These are phyloP conservation scores for Marasmius tenuissimus DNA, from an alignment of 1,284 basidiomycete genomes.

Conservation along the genomic window DNA sequence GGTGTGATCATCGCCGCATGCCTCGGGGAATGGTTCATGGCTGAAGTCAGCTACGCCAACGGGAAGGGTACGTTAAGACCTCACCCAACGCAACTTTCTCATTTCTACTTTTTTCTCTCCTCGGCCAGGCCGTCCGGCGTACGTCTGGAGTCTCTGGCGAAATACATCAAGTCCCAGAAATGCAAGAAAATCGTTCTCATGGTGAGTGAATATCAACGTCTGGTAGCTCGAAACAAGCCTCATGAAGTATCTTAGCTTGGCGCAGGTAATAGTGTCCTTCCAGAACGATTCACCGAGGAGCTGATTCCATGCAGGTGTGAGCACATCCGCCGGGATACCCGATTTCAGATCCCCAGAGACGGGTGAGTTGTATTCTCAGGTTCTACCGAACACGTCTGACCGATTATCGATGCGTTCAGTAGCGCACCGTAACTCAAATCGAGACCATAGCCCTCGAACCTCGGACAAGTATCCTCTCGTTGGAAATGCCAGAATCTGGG, in stretches of 20 bases:
- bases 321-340: slow-evolving; percentile 79
- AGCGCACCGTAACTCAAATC: neutral
- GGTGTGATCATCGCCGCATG: too few relatives aligned
- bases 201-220: slow-evolving; percentile 42
- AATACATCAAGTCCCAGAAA: slow-evolving; percentile 65
- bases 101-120: too few relatives aligned
- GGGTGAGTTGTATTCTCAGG: slow-evolving; percentile 38
- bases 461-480: too few relatives aligned
- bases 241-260: slow-evolving; percentile 45
- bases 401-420: neutral
- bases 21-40: too few relatives aligned
- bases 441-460: slow-evolving; percentile 44
- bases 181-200: slow-evolving; percentile 73
- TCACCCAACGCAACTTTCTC: too few relatives aligned
- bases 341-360: slow-evolving; percentile 80
- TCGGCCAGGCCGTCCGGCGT: too few relatives aligned
- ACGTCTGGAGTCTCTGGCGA: slow-evolving; percentile 36
- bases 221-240: neutral
- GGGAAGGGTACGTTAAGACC: too few relatives aligned
- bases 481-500: too few relatives aligned
- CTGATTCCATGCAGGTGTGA: slow-evolving; percentile 53
- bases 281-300: slow-evolving; percentile 25
- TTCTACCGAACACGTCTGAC: neutral
- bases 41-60: too few relatives aligned
- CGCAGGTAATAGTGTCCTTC: slow-evolving; percentile 43